Evolutionary conservation across 192 early-diverging fungal genomes (phyloP).

Genomic region (Coemansia sp.): DNA sequence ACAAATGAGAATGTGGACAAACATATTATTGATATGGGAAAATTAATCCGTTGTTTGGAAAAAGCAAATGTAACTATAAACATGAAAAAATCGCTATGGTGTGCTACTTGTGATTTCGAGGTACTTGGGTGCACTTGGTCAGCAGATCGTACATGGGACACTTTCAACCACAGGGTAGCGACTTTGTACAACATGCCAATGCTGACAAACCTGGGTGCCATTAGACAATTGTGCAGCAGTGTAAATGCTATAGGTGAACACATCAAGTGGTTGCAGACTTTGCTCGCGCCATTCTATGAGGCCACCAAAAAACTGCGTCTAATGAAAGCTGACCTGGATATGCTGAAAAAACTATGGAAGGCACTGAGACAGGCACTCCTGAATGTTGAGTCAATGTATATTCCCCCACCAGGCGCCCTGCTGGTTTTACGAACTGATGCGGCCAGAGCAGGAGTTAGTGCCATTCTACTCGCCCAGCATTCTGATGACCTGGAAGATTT

Average conservation of each 20-base stretch:
- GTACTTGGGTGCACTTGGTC: slow-evolving; percentile 6
- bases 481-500: slow-evolving; percentile 10
- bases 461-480: slow-evolving; percentile 4
- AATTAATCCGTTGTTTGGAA: background rate
- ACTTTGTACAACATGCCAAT: slow-evolving; percentile 10
- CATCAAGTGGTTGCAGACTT: slow-evolving; percentile 16
- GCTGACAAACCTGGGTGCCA: slow-evolving; percentile 10
- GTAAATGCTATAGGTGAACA: slow-evolving; percentile 22
- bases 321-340: background rate
- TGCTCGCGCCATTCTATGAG: slow-evolving; percentile 31
- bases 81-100: slow-evolving; percentile 21
- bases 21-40: slow-evolving; percentile 22
- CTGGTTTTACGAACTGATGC: too few relatives aligned
- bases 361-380: background rate
- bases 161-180: background rate
- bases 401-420: too few relatives aligned
- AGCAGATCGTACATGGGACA: slow-evolving; percentile 9
- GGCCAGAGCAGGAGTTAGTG: too few relatives aligned
- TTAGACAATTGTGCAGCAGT: slow-evolving; percentile 15
- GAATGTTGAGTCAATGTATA: too few relatives aligned
- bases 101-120: slow-evolving; percentile 4
- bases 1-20: background rate
- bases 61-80: slow-evolving; percentile 17
- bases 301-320: slow-evolving; percentile 5
- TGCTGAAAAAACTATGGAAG: slow-evolving; percentile 4